phyloP scores from a whole-genome alignment of 129 eudicot species.

The Smallanthus sonchifolius region DNA sequence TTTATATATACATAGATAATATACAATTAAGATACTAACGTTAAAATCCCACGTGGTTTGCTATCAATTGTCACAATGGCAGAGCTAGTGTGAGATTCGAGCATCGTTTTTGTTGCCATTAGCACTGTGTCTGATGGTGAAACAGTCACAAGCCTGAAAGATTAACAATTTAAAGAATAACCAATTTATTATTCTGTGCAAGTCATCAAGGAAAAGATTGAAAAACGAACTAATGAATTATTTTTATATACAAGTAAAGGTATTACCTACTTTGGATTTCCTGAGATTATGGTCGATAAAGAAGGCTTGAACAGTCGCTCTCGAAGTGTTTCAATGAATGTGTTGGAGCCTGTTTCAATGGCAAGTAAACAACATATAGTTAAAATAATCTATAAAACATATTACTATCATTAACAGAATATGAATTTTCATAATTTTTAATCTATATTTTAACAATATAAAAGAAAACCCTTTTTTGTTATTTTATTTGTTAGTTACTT shows the following conservation, averaged over 20 bases:
- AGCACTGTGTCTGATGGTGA: conserved; percentile 83
- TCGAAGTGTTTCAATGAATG: conserved; percentile 83
- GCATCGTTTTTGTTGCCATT: conserved; percentile 83
- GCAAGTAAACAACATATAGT: not conserved
- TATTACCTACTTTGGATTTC: conserved; percentile 97
- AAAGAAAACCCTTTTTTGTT: not conserved
- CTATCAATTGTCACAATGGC: conserved; percentile 80
- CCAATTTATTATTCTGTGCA: not conserved
- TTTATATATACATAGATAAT: not conserved
- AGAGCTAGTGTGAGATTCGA: conserved; percentile 60
- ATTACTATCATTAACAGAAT: not conserved
- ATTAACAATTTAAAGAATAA: conserved; percentile 9
- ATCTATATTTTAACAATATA: not conserved
- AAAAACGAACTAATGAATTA: not conserved
- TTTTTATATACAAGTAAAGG: conserved; percentile 28
- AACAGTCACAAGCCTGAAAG: conserved; percentile 69
- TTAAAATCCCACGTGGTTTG: conserved; percentile 82
- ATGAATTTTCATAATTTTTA: not conserved
- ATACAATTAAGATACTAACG: conserved; percentile 48
- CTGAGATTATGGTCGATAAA: conserved; percentile 76
- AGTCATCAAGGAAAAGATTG: not conserved
- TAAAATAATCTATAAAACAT: not conserved
- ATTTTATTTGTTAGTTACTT: not conserved
- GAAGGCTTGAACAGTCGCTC: conserved; percentile 87
- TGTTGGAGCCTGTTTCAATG: conserved; percentile 55